Evolutionary conservation across 1,284 basidiomycete genomes (phyloP), one percentile per base, ranked within the genome.

Genomic region (Sanghuangporus weigelae): DNA sequence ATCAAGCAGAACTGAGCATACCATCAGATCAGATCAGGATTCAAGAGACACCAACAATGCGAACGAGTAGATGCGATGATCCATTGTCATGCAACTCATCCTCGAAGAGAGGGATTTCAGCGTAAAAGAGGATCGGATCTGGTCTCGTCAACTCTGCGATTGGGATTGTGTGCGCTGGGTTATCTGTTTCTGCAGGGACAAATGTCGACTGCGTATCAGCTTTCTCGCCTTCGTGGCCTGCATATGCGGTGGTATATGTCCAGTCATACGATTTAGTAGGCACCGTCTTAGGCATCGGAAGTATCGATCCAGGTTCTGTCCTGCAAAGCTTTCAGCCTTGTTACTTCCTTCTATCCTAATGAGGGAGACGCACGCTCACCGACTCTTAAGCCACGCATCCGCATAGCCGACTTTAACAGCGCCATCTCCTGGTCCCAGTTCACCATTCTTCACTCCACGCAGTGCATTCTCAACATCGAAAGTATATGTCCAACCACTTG

Each of bases 1-100:
- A 36, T 60, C 19, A 16, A 16, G 50, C 66, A 59, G 67, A 67
- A 48, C 19, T 54, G n/a, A 51, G 3, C 39, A 57, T n/a, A 21
- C 8, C 11, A 19, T 26, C 39, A 35, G 48, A 3, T 35, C 11
- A 19, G 55, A 11, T 8, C 49, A 26, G 26, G 14, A 11, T 35
- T 26, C n/a, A 38, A 14, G 31, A 11, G 19, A 2, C 7, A 81
- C 93, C 75, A 72, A 96, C 95, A 63, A 97, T 92, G 69, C 94
- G 82, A 57, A 94, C 87, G 31, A 94, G 81, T 5, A 94, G 75
- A 53, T 85, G 84, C 0, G 93, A 94, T 11, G 92, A 86, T 1
- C 95, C 95, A 71, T 97, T 96, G 71, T 98, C 95, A 71, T 97
- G 94, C 56, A 98, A 78, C 73, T 98, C 96, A 72, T 96, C 94